Evolutionary conservation across 2,329 filamentous ascomycete species (phyloP).

Genomic region (Metarhizium sp.): DNA sequence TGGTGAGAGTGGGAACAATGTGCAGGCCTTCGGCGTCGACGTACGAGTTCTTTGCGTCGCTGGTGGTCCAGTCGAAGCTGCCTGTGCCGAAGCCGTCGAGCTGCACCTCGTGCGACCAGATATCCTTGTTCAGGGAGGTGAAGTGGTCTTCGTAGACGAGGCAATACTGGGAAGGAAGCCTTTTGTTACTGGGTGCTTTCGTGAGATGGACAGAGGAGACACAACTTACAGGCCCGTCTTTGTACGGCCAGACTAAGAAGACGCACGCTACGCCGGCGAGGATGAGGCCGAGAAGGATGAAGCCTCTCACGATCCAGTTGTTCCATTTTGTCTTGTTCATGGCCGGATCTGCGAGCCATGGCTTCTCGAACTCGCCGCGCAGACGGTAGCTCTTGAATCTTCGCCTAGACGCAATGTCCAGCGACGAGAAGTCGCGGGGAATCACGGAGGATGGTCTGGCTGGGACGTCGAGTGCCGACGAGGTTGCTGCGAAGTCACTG

Average conservation of each 20-base stretch:
- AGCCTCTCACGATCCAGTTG: constrained; percentile 22
- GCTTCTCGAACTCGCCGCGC: constrained; percentile 24
- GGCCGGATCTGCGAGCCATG: constrained; percentile 25
- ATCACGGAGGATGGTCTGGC: neutral
- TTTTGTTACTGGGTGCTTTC: neutral
- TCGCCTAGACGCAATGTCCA: constrained; percentile 6
- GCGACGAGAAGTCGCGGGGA: neutral
- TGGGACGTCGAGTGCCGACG: neutral
- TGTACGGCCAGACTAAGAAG: constrained; percentile 18
- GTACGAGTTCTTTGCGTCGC: constrained; percentile 36
- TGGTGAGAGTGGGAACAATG: constrained; percentile 44
- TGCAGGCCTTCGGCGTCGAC: constrained; percentile 39
- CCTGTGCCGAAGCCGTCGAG: constrained; percentile 36
- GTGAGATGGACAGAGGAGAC: neutral
- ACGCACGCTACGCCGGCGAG: constrained; percentile 24
- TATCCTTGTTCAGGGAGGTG: constrained; percentile 27
- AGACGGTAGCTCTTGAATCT: constrained; percentile 26
- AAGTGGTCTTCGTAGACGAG: constrained; percentile 42
- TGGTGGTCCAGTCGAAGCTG: constrained; percentile 46
- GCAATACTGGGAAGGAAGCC: constrained; percentile 30
- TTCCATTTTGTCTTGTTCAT: constrained; percentile 25
- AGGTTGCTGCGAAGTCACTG: neutral
- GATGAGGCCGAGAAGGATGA: constrained; percentile 23
- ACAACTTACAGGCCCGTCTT: constrained; percentile 11
- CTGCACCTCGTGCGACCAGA: constrained; percentile 41